phyloP scores from a whole-genome alignment of 768 basidiomycete species.

The Lentinula boryana region DNA sequence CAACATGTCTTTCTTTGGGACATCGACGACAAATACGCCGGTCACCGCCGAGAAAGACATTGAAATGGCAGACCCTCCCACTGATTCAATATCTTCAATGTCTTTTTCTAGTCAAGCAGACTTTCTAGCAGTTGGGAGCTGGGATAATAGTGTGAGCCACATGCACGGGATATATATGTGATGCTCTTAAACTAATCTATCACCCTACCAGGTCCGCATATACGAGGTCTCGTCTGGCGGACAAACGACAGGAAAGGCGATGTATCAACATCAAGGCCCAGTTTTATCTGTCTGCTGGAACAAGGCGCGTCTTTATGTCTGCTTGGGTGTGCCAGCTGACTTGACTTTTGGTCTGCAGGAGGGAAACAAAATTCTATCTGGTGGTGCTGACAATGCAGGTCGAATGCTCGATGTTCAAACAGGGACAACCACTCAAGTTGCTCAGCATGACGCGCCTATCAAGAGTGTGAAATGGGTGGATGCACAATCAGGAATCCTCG shows the following conservation, averaged over 20 bases:
- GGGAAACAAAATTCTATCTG: constrained; percentile 86
- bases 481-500: constrained; percentile 68
- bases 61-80: constrained; percentile 74
- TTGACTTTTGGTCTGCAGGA: constrained; percentile 43
- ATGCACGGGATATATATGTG: constrained; percentile 8
- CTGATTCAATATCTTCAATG: constrained; percentile 83
- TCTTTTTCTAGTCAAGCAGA: constrained; percentile 83
- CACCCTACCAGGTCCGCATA: constrained; percentile 62
- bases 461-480: constrained; percentile 81
- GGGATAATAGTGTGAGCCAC: constrained; percentile 84
- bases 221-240: constrained; percentile 84
- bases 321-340: not conserved
- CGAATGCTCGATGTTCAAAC: constrained; percentile 88
- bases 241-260: constrained; percentile 82
- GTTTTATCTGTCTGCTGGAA: constrained; percentile 89
- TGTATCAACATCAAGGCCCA: constrained; percentile 88
- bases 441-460: constrained; percentile 86
- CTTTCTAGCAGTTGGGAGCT: constrained; percentile 87
- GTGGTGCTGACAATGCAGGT: constrained; percentile 93
- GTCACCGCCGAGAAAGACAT: constrained; percentile 64
- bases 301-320: constrained; percentile 48
- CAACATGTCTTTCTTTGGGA: constrained; percentile 37
- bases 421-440: constrained; percentile 76
- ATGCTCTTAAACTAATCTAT: constrained; percentile 3
- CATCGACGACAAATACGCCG: constrained; percentile 28